Evolutionary conservation across 2,329 filamentous ascomycete genomes (phyloP).

Genomic region (Harringtonia aguacate): DNA sequence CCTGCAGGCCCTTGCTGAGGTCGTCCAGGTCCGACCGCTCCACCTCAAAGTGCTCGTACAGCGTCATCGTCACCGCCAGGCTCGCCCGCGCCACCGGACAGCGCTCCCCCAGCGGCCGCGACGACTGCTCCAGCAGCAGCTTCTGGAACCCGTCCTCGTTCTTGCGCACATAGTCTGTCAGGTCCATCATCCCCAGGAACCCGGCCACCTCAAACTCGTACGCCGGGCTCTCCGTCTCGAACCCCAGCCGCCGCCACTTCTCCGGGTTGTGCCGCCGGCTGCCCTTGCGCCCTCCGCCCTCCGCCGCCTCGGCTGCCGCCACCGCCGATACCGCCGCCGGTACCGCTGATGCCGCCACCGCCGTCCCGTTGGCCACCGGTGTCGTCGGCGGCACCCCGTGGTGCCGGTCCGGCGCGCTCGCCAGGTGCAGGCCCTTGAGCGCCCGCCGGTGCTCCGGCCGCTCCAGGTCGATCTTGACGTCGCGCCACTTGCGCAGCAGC

Average conservation of each 20-base stretch:
- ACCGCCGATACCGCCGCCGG: constrained; percentile 21
- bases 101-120: constrained; percentile 56
- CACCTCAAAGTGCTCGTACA: constrained; percentile 95
- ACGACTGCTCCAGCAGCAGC: constrained; percentile 78
- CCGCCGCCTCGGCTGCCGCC: constrained; percentile 15
- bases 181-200: constrained; percentile 93
- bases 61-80: constrained; percentile 71
- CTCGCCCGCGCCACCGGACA: constrained; percentile 85
- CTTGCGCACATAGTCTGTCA: constrained; percentile 86
- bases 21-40: constrained; percentile 76
- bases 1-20: constrained; percentile 37
- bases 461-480: constrained; percentile 75
- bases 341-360: constrained; percentile 10
- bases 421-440: constrained; percentile 74
- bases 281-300: constrained; percentile 38
- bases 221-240: constrained; percentile 79
- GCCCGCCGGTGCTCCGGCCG: constrained; percentile 79
- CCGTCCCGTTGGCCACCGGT: constrained; percentile 18
- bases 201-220: constrained; percentile 78
- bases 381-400: constrained; percentile 15
- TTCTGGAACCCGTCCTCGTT: constrained; percentile 92
- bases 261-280: constrained; percentile 71
- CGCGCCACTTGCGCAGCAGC: constrained; percentile 76
- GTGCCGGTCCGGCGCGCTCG: constrained; percentile 59
- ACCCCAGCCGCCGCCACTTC: constrained; percentile 88